These are phyloP conservation scores for Galeopsis tetrahit DNA, from an alignment of 257 asterid species.

Conservation along the genomic window DNA sequence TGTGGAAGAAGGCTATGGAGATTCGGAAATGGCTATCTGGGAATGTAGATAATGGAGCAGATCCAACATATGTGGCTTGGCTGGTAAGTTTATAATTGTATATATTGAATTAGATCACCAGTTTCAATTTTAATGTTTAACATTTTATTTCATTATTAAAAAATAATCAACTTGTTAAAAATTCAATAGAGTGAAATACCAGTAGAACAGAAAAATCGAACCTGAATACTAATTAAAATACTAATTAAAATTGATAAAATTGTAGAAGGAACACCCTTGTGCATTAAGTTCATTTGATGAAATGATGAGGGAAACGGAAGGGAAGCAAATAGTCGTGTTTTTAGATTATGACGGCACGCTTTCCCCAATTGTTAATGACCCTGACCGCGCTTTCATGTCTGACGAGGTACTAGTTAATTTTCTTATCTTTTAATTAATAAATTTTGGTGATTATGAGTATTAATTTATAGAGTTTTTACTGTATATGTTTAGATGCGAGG, in stretches of 20 bases:
- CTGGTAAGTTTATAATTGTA: slow-evolving; percentile 44
- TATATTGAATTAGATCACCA: too few species aligned
- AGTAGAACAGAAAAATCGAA: too few species aligned
- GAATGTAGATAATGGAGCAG: slow-evolving; percentile 26
- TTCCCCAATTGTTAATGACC: slow-evolving; percentile 78
- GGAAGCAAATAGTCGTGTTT: slow-evolving; percentile 71
- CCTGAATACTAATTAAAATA: background rate
- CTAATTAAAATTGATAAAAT: background rate
- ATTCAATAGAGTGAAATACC: too few species aligned
- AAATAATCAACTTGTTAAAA: too few species aligned
- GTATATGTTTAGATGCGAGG: slow-evolving; percentile 65
- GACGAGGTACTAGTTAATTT: slow-evolving; percentile 46
- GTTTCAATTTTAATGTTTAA: too few species aligned
- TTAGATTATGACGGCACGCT: slow-evolving; percentile 87
- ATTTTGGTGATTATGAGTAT: background rate
- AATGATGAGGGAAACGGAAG: slow-evolving; percentile 36
- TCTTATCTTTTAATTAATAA: background rate
- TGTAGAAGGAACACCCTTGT: slow-evolving; percentile 65
- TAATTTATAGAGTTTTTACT: background rate
- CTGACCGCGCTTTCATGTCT: slow-evolving; percentile 86
- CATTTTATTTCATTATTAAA: too few species aligned
- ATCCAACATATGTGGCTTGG: slow-evolving; percentile 54
- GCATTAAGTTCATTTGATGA: slow-evolving; percentile 54
- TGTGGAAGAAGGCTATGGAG: slow-evolving; percentile 47
- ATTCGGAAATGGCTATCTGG: slow-evolving; percentile 45